phyloP scores from a whole-genome alignment of 352 stramenopile genomes.

The Phytophthora citrophthora region DNA sequence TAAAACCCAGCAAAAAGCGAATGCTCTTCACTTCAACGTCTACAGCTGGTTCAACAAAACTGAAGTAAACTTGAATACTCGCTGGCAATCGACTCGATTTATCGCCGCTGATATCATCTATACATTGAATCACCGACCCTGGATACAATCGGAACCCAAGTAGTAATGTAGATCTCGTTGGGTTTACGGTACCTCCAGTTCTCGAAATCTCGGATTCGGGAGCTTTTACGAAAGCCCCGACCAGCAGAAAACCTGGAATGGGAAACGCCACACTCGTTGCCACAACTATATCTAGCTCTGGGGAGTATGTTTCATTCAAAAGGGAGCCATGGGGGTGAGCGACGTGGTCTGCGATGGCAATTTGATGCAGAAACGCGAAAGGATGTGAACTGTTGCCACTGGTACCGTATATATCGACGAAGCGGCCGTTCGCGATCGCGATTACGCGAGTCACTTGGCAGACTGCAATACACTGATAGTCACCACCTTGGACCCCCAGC shows the following conservation, averaged over 20 bases:
- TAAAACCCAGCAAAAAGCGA: conserved; percentile 21
- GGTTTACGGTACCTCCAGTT: neutral
- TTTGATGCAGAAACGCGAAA: conserved; percentile 49
- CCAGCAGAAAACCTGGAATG: conserved; percentile 46
- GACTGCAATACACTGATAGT: conserved; percentile 41
- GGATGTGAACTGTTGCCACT: conserved; percentile 15
- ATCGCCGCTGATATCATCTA: neutral
- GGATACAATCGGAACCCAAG: conserved; percentile 62
- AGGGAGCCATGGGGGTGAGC: neutral
- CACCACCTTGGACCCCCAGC: neutral
- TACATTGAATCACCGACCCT: conserved; percentile 15
- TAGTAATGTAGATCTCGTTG: conserved; percentile 23
- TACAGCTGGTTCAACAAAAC: conserved; percentile 47
- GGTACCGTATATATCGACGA: conserved; percentile 56
- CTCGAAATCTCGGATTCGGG: conserved; percentile 15
- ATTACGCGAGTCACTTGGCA: conserved; percentile 45
- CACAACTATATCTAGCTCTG: neutral
- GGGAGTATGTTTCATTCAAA: neutral
- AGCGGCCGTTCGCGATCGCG: conserved; percentile 50
- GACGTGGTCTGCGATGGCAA: conserved; percentile 44
- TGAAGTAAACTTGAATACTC: conserved; percentile 47
- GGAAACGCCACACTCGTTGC: conserved; percentile 54
- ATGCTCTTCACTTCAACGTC: conserved; percentile 11
- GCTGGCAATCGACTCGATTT: neutral
- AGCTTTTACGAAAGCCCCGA: conserved; percentile 35